Conservation (phyloP, 2,329 filamentous ascomycete genomes). For the Canariomyces notabilis region DNA sequence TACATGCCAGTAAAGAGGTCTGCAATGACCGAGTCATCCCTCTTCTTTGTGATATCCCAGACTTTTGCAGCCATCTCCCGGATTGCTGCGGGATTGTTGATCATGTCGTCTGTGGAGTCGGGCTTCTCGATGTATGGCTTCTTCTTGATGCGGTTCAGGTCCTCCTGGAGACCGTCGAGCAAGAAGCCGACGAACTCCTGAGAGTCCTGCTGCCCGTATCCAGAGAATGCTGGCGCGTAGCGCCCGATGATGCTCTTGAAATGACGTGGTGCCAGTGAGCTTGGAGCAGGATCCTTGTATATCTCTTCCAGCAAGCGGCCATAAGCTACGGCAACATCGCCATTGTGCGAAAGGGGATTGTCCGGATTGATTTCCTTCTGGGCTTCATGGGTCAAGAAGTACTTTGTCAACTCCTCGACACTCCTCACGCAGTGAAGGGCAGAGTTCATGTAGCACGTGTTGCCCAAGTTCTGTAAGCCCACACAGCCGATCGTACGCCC, state of each 20-base stretch:
- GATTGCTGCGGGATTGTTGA: slow-evolving; percentile 74
- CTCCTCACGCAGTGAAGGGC: slow-evolving; percentile 91
- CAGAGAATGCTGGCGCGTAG: slow-evolving; percentile 80
- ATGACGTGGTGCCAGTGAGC: slow-evolving; percentile 69
- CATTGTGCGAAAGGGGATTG: slow-evolving; percentile 82
- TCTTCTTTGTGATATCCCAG: slow-evolving; percentile 84
- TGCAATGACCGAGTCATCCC: slow-evolving; percentile 91
- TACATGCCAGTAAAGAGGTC: slow-evolving; percentile 97
- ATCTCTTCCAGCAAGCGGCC: slow-evolving; percentile 70
- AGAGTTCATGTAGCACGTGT: slow-evolving; percentile 99
- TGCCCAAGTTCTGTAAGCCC: slow-evolving; percentile 84
- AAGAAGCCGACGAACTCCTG: slow-evolving; percentile 96
- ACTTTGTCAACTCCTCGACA: slow-evolving; percentile 87
- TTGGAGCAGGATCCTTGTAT: slow-evolving; percentile 61
- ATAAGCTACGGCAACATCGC: slow-evolving; percentile 82
- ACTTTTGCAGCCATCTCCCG: slow-evolving; percentile 80
- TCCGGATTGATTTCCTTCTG: slow-evolving; percentile 75
- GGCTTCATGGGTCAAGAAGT: slow-evolving; percentile 74
- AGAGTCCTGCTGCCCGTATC: slow-evolving; percentile 94
- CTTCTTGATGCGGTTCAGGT: slow-evolving; percentile 86
- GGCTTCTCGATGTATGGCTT: slow-evolving; percentile 98
- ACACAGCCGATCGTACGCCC: slow-evolving; percentile 71
- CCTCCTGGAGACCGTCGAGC: slow-evolving; percentile 90
- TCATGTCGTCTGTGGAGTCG: slow-evolving; percentile 94
- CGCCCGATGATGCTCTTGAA: slow-evolving; percentile 81